Evolutionary conservation across 768 basidiomycete species (phyloP), one percentile per base, ranked within the genome.

Genomic region (Serendipita indica): DNA sequence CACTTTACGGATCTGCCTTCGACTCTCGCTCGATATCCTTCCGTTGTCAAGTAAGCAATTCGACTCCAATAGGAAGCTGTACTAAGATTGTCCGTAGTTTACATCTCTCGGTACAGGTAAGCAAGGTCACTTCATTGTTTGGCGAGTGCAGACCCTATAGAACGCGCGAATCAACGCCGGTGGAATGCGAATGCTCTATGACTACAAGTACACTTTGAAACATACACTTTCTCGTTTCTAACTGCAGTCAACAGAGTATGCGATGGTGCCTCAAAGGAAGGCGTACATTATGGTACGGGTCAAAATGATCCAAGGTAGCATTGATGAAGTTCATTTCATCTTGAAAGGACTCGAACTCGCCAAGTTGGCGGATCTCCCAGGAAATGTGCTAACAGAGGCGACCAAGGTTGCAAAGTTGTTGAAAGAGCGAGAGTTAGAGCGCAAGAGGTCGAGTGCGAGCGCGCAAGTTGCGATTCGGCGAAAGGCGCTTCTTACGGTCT

Each of bases 321-420:
- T 22, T 57, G 28, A 58, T 57, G 34, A 60, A 28, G 39, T n/a
- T 37, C 49, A 41, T 6, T 20, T 18, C 27, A 12, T 57, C 18
- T 6, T 14, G n/a, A 22, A 62, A 93, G 93, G 94, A 2, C 73
- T 99, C 10, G 87, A 96, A 64, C 78, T 97, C 27, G 92, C 93
- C 12, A 79, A 80, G 46, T 76, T 94, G 3, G 92, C 90, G 0
- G 89, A 92, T 65, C 73, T 99, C 0, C 94, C 94, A 0, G 62
- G 68, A 0, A 79, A 86, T 46, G 80, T 94, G 12, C 67, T 92
- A 39, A 62, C 65, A 3, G 82, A 86, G 67, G 83, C 78, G 3
- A 77, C 71, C 60, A 72, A 79, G 58, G 79, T 88, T 0, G 79
- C 89, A 2, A 73, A 74, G 13, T 72, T 69, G 6, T 76, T 96